Evolutionary conservation across 1,139 yeast genomes (phyloP).

Genomic region (Pichia norvegensis): DNA sequence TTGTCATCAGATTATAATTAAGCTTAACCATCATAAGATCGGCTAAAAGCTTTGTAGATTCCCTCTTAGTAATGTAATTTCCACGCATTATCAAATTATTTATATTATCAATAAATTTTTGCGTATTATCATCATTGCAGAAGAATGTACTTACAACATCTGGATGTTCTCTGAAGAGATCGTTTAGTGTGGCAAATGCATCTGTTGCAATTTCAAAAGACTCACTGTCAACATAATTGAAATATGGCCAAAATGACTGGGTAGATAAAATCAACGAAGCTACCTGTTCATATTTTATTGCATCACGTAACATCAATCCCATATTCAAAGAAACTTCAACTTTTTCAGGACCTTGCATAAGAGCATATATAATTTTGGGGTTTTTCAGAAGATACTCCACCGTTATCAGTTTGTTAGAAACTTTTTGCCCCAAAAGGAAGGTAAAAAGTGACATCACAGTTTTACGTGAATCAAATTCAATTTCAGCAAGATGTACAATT

Average conservation of each 20-base stretch:
- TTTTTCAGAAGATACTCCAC: conserved; percentile 70
- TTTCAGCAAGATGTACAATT: conserved; percentile 46
- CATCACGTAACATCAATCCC: conserved; percentile 79
- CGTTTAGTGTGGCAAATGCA: conserved; percentile 70
- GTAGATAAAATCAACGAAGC: conserved; percentile 47
- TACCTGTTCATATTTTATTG: conserved; percentile 71
- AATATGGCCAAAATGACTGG: conserved; percentile 71
- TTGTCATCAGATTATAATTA: conserved; percentile 65
- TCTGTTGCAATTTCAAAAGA: conserved; percentile 89
- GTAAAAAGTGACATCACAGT: conserved; percentile 70
- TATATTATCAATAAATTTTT: conserved; percentile 50
- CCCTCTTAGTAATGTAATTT: conserved; percentile 88
- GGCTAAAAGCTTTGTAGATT: conserved; percentile 70
- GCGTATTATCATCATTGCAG: conserved; percentile 36
- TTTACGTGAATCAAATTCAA: conserved; percentile 87
- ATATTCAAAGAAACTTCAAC: conserved; percentile 66
- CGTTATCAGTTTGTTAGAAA: conserved; percentile 73
- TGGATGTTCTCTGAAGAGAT: conserved; percentile 62
- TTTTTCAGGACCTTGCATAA: conserved; percentile 64
- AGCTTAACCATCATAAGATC: conserved; percentile 69
- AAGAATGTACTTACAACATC: conserved; percentile 65
- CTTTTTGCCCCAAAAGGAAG: conserved; percentile 70
- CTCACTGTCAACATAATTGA: conserved; percentile 65
- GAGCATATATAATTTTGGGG: conserved; percentile 55
- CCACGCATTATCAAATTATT: conserved; percentile 65